Percentiles rank a stretch among this genome's conserved stretches.
phyloP scores from a whole-genome alignment of 1,139 yeast genomes.

The Casaregolazyma suthepensis region DNA sequence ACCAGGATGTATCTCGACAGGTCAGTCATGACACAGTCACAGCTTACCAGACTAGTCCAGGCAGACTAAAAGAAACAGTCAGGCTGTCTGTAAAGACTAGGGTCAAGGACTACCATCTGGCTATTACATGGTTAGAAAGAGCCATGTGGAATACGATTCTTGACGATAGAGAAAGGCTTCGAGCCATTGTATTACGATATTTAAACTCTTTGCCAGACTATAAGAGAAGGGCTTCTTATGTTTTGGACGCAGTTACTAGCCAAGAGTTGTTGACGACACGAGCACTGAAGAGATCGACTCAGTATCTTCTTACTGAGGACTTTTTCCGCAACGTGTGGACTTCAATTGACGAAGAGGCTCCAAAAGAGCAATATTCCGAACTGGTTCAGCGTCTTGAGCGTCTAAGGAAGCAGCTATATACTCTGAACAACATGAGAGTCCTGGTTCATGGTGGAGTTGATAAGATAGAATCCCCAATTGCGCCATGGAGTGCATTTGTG shows the following conservation, averaged over 20 bases:
- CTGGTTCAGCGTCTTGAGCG: constrained; percentile 51
- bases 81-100: constrained; percentile 59
- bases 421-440: constrained; percentile 56
- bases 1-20: constrained; percentile 67
- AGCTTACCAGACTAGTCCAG: constrained; percentile 41
- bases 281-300: constrained; percentile 63
- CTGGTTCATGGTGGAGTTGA: constrained; percentile 65
- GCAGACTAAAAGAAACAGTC: constrained; percentile 59
- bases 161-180: constrained; percentile 60
- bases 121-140: constrained; percentile 70
- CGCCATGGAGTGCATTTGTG: constrained; percentile 46
- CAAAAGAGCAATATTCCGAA: constrained; percentile 28
- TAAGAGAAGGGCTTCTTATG: constrained; percentile 71
- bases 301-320: constrained; percentile 56
- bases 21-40: constrained; percentile 66
- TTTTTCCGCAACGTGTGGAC: constrained; percentile 43
- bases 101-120: constrained; percentile 54
- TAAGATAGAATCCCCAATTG: constrained; percentile 47
- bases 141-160: constrained; percentile 61
- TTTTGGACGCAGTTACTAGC: constrained; percentile 59
- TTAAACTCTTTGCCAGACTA: constrained; percentile 70
- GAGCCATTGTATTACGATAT: constrained; percentile 65
- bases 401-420: constrained; percentile 53
- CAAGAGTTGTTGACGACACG: constrained; percentile 49
- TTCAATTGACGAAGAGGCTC: constrained; percentile 37